Conservation (phyloP, 2,329 filamentous ascomycete species). For the Aspergillus latus region DNA sequence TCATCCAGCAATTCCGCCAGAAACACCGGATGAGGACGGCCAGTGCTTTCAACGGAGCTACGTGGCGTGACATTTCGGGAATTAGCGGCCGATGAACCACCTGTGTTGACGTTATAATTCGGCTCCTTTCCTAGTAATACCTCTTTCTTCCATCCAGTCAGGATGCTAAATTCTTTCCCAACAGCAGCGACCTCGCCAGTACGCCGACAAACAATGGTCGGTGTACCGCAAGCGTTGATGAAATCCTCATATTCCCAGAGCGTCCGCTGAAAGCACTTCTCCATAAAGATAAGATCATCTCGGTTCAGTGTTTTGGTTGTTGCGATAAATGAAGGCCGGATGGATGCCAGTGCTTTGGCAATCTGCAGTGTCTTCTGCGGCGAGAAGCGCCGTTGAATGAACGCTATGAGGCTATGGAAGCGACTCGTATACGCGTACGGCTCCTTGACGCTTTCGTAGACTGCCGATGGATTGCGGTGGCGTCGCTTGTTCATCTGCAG, state of each 20-base stretch:
- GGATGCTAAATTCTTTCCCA: conserved; percentile 93
- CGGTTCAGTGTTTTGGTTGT: conserved; percentile 85
- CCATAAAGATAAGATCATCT: conserved; percentile 93
- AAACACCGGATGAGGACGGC: conserved; percentile 74
- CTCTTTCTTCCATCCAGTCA: conserved; percentile 92
- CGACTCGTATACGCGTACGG: conserved; percentile 88
- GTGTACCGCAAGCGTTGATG: conserved; percentile 81
- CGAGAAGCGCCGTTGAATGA: conserved; percentile 76
- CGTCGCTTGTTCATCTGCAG: conserved; percentile 41
- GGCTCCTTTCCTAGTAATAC: conserved; percentile 82
- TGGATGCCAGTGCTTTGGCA: conserved; percentile 81
- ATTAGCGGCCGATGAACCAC: conserved; percentile 50
- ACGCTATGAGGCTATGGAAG: conserved; percentile 83
- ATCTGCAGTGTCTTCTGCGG: conserved; percentile 76
- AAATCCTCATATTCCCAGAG: conserved; percentile 93
- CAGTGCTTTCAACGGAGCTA: conserved; percentile 41
- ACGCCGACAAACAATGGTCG: conserved; percentile 85
- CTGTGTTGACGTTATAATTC: conserved; percentile 83
- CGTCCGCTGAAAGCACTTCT: conserved; percentile 92
- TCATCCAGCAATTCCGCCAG: conserved; percentile 91
- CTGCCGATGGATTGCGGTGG: conserved; percentile 73
- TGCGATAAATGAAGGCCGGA: conserved; percentile 89
- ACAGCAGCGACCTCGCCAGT: conserved; percentile 94
- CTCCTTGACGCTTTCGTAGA: conserved; percentile 86
- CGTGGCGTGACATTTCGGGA: conserved; percentile 52